phyloP scores from a whole-genome alignment of 1,284 basidiomycete genomes.

The Dichomitus squalens region DNA sequence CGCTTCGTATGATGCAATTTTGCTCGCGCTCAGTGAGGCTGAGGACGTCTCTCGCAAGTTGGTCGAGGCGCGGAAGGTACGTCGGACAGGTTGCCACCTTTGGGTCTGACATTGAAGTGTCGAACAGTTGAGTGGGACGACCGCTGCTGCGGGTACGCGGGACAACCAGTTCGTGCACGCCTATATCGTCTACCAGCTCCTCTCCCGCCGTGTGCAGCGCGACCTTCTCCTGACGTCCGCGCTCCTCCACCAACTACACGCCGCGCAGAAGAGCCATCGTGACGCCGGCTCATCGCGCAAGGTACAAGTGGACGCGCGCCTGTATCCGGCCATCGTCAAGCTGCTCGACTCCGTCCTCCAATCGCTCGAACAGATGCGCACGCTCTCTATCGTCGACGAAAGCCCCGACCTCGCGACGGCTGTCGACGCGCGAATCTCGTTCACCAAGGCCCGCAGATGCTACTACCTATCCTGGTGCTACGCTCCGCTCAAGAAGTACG shows the following conservation, averaged over 20 bases:
- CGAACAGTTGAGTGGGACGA: slow-evolving; percentile 45
- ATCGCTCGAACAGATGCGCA: slow-evolving; percentile 80
- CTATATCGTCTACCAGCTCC: slow-evolving; percentile 84
- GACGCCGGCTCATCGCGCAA: slow-evolving; percentile 41
- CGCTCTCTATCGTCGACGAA: slow-evolving; percentile 85
- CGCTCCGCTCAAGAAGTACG: slow-evolving; percentile 66
- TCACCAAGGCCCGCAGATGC: slow-evolving; percentile 75
- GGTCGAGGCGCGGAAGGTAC: slow-evolving; percentile 77
- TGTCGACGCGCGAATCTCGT: slow-evolving; percentile 75
- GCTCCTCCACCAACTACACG: slow-evolving; percentile 49
- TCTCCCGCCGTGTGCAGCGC: slow-evolving; percentile 84
- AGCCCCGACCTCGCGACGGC: slow-evolving; percentile 78
- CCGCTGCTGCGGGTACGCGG: slow-evolving; percentile 49
- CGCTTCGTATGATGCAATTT: slow-evolving; percentile 82
- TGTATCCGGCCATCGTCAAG: slow-evolving; percentile 86
- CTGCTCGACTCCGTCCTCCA: slow-evolving; percentile 85
- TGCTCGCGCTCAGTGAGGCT: slow-evolving; percentile 85
- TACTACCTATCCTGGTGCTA: slow-evolving; percentile 76
- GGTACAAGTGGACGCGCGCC: slow-evolving; percentile 61
- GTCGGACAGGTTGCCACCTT: slow-evolving; percentile 13
- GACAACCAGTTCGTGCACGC: slow-evolving; percentile 85
- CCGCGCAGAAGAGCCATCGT: slow-evolving; percentile 24
- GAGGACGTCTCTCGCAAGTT: slow-evolving; percentile 82
- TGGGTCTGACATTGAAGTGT: neutral
- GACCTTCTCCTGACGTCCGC: slow-evolving; percentile 82